Conservation (phyloP, 139 green algal genomes). For the Yamagishiella unicocca region DNA sequence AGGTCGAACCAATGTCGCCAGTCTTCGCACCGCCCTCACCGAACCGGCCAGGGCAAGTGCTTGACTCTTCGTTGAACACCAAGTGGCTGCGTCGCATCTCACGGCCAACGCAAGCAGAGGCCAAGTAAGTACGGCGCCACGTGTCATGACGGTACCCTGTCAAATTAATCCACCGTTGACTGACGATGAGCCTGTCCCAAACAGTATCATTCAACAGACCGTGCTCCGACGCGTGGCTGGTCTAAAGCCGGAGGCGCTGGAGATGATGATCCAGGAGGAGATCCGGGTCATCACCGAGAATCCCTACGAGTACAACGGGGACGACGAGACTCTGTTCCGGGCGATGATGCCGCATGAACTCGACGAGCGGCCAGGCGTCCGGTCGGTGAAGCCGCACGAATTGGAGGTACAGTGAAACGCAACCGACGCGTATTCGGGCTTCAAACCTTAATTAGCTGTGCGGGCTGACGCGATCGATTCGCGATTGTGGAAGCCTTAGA, state of each 20-base stretch:
- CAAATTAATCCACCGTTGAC: too few species aligned
- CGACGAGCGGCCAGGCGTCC: constrained; percentile 21
- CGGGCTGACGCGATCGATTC: too few species aligned
- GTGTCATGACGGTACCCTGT: too few species aligned
- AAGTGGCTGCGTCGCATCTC: constrained; percentile 24
- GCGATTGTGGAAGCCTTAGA: too few species aligned
- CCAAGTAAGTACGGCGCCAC: constrained; percentile 14
- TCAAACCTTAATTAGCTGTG: too few species aligned
- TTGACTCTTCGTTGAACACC: background rate
- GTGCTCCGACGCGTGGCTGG: constrained; percentile 18
- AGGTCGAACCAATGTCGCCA: background rate
- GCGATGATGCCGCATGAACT: constrained; percentile 36
- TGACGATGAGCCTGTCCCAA: too few species aligned
- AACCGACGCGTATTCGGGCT: too few species aligned
- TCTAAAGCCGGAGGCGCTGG: constrained; percentile 10
- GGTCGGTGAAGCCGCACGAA: constrained; percentile 8
- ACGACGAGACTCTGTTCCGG: constrained; percentile 48
- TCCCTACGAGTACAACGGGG: constrained; percentile 52
- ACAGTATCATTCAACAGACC: constrained; percentile 4
- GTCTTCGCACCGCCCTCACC: background rate
- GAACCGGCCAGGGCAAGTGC: background rate
- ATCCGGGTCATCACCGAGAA: constrained; percentile 52
- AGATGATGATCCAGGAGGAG: constrained; percentile 39
- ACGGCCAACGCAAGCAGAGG: background rate
- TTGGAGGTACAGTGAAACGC: too few species aligned